Evolutionary conservation across 78 protist species (phyloP).

Genomic region (Dictyostelium intermedium): DNA sequence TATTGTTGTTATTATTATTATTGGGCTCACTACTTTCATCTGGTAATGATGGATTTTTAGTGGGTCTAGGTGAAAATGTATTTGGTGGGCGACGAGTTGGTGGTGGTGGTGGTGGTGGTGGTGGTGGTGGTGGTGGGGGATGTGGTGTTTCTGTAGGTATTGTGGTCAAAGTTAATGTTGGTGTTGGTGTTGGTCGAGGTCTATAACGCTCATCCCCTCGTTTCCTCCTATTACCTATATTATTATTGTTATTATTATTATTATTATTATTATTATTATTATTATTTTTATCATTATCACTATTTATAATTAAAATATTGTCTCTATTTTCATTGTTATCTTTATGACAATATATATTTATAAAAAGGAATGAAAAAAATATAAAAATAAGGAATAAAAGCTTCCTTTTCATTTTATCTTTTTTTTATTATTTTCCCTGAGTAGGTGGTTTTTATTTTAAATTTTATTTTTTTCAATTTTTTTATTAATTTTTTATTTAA

Average conservation of each 20-base stretch:
- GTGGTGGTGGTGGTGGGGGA: neutral
- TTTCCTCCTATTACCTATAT: neutral
- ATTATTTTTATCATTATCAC: neutral
- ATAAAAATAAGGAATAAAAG: neutral
- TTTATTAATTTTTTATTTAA: neutral
- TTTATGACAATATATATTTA: neutral
- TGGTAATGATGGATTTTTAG: neutral
- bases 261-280: neutral
- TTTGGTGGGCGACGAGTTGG: neutral
- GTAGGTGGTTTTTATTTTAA: neutral
- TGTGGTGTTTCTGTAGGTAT: neutral
- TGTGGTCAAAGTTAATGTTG: too few species aligned
- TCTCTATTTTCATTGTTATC: neutral
- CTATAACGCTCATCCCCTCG: neutral
- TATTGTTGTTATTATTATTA: neutral
- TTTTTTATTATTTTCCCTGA: neutral
- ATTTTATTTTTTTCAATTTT: neutral
- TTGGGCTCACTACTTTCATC: neutral
- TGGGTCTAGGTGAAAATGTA: neutral
- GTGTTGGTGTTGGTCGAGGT: neutral
- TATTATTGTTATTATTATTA: neutral
- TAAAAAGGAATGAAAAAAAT: neutral
- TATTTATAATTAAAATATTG: neutral
- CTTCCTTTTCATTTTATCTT: neutral
- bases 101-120: neutral